These are phyloP conservation scores for Porodaedalea pini DNA, from an alignment of 1,284 basidiomycete genomes.

Conservation along the genomic window DNA sequence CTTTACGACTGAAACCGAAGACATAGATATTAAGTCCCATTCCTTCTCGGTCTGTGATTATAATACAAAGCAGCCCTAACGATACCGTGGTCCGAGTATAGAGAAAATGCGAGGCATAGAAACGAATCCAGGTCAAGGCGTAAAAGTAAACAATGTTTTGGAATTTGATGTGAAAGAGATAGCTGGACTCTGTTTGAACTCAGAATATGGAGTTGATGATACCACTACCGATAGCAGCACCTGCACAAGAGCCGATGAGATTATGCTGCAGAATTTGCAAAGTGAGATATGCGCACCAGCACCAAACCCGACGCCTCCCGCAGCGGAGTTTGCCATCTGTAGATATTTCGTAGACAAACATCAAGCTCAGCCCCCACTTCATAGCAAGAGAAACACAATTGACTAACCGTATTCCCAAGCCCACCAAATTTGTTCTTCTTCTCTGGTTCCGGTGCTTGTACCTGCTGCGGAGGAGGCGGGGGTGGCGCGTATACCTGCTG, in stretches of 20 bases:
- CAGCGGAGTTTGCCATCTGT: constrained; percentile 58
- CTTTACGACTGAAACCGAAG: too few relatives aligned
- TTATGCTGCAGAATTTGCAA: constrained; percentile 1
- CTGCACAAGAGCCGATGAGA: constrained; percentile 28
- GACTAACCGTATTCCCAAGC: constrained; percentile 53
- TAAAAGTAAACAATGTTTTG: too few relatives aligned
- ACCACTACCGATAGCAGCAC: constrained; percentile 44
- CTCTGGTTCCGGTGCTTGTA: constrained; percentile 42
- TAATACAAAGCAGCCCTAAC: too few relatives aligned
- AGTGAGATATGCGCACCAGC: constrained; percentile 41
- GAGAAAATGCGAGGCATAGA: too few relatives aligned
- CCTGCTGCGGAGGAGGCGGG: constrained; percentile 33
- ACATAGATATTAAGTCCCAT: too few relatives aligned
- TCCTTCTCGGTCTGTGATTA: too few relatives aligned
- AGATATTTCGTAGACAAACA: constrained; percentile 4
- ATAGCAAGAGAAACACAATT: not conserved
- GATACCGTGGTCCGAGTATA: too few relatives aligned
- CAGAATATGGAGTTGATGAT: constrained; percentile 47
- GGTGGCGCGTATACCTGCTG: constrained; percentile 27
- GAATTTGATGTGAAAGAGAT: not conserved
- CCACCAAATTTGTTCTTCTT: constrained; percentile 62
- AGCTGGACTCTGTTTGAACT: not conserved
- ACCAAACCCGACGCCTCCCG: constrained; percentile 58
- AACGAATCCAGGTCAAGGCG: too few relatives aligned
- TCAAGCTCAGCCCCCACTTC: constrained; percentile 3